Conservation (phyloP, 768 basidiomycete genomes). For the Xerocomellus dryophilus region DNA sequence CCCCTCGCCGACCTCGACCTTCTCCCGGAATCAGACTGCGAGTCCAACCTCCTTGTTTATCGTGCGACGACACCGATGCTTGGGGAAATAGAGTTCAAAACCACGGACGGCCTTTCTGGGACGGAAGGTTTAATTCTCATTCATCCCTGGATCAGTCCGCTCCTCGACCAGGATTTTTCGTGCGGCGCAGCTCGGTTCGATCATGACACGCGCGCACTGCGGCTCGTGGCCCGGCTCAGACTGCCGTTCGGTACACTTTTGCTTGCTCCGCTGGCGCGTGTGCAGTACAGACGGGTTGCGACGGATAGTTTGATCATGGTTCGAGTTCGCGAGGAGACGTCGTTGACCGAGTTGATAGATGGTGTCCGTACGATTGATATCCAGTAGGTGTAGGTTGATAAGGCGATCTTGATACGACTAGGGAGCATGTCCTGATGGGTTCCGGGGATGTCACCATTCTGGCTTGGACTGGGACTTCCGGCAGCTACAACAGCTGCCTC, state of each 20-base stretch:
- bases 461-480: too few species aligned
- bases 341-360: neutral
- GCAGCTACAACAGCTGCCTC: too few species aligned
- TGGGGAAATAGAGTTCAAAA: neutral
- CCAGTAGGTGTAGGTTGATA: too few species aligned
- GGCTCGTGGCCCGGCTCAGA: neutral
- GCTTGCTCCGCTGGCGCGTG: neutral
- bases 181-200: neutral
- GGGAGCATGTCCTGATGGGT: too few species aligned
- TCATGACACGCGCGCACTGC: neutral
- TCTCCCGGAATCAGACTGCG: too few species aligned
- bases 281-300: neutral
- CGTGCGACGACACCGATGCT: neutral
- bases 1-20: too few species aligned
- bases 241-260: constrained; percentile 4
- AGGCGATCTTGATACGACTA: too few species aligned
- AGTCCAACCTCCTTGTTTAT: neutral
- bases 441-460: too few species aligned
- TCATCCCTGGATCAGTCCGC: constrained; percentile 3
- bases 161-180: neutral
- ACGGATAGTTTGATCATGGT: neutral
- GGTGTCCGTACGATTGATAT: neutral
- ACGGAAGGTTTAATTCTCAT: neutral
- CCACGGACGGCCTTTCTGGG: neutral
- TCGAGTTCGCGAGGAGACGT: neutral